These are phyloP conservation scores for Reticulascus tulasneorum DNA, from an alignment of 2,329 filamentous ascomycete genomes.

Conservation along the genomic window DNA sequence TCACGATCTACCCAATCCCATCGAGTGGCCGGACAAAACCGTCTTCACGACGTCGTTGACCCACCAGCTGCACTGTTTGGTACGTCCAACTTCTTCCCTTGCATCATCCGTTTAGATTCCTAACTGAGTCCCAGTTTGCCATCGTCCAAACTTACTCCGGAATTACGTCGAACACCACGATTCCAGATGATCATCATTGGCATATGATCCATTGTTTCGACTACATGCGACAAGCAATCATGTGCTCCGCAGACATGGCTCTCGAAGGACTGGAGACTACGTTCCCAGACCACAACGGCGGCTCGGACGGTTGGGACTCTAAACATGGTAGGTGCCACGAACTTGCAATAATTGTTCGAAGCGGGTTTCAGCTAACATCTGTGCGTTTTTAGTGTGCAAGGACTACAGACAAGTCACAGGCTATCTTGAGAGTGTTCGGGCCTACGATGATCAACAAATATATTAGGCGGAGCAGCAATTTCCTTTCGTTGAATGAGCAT, in stretches of 20 bases:
- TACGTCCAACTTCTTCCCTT: constrained; percentile 8
- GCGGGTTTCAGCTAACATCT: constrained; percentile 1
- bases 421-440: constrained; percentile 40
- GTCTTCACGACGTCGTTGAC: constrained; percentile 39
- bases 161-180: constrained; percentile 30
- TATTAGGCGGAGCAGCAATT: too few relatives aligned
- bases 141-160: constrained; percentile 41
- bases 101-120: neutral
- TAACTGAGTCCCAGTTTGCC: constrained; percentile 23
- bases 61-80: constrained; percentile 40
- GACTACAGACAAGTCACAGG: constrained; percentile 35
- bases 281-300: constrained; percentile 41
- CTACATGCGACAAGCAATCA: constrained; percentile 43
- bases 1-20: constrained; percentile 31
- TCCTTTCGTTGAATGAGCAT: too few relatives aligned
- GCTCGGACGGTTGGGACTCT: constrained; percentile 43
- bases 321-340: constrained; percentile 37
- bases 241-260: constrained; percentile 42
- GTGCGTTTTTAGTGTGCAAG: constrained; percentile 31
- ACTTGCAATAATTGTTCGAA: neutral
- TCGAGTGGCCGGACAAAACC: constrained; percentile 30
- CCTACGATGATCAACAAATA: constrained; percentile 40
- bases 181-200: constrained; percentile 40
- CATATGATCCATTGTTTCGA: constrained; percentile 47
- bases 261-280: constrained; percentile 43